Evolutionary conservation across 495 filamentous ascomycete genomes (phyloP).

Genomic region (Aspergillus sclerotioniger): DNA sequence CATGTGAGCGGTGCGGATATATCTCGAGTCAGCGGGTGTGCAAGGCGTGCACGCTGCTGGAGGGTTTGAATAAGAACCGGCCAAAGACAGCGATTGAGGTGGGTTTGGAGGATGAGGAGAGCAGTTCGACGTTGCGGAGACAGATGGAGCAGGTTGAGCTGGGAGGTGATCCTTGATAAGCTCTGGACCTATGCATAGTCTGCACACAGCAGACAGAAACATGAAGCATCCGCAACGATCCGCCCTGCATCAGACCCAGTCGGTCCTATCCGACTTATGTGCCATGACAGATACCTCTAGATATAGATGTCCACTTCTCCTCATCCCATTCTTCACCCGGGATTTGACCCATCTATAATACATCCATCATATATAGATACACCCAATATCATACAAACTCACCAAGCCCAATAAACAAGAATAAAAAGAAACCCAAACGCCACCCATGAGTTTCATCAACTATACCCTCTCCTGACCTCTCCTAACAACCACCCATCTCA

Average conservation of each 20-base stretch:
- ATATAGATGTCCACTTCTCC: too few relatives aligned
- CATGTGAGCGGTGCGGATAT: constrained; percentile 87
- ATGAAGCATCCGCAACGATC: too few relatives aligned
- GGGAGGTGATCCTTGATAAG: constrained; percentile 19
- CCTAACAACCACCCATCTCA: not conserved
- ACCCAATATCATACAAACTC: constrained; percentile 4
- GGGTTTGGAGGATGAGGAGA: constrained; percentile 52
- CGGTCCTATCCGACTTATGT: not conserved
- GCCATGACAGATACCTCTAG: not conserved
- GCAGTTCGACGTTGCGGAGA: constrained; percentile 52
- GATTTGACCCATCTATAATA: not conserved
- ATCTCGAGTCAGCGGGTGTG: constrained; percentile 94
- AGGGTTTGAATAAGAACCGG: constrained; percentile 87
- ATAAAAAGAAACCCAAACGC: not conserved
- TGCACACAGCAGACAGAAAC: not conserved
- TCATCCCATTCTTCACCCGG: too few relatives aligned
- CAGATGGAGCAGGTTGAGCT: constrained; percentile 55
- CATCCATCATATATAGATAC: not conserved
- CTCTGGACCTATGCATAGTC: not conserved
- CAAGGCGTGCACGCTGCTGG: constrained; percentile 88
- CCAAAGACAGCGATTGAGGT: constrained; percentile 70
- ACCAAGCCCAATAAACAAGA: constrained; percentile 1
- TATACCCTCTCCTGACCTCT: not conserved
- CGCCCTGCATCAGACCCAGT: too few relatives aligned
- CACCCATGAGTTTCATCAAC: not conserved